Evolutionary conservation across 148 eudicot species (phyloP).

Genomic region (Rheum nobile): DNA sequence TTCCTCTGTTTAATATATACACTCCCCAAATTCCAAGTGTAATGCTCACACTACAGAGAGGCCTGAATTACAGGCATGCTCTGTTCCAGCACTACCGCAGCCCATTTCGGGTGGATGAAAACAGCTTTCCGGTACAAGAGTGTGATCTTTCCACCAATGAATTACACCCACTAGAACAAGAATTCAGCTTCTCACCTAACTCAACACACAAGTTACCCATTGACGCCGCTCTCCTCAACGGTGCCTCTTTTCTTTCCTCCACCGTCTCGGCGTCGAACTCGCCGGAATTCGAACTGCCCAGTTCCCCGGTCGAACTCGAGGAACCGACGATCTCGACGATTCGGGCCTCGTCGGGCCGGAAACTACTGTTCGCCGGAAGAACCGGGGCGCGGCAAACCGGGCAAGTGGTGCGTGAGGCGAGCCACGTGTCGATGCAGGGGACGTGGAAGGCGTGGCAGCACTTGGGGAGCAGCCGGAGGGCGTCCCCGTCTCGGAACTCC

Average conservation of each 20-base stretch:
- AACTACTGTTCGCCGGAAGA: neutral
- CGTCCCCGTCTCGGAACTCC: neutral
- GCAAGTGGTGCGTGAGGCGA: neutral
- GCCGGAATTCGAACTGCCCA: neutral
- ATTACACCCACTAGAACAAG: neutral
- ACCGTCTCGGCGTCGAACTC: neutral
- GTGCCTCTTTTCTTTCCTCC: neutral
- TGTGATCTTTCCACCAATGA: neutral
- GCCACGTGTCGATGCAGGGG: neutral
- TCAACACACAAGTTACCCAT: constrained; percentile 3
- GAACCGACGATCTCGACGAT: neutral
- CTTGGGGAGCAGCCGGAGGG: neutral
- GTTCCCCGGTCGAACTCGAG: neutral
- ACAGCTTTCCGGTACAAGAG: neutral
- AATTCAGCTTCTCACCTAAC: neutral
- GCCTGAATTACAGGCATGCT: too few species aligned
- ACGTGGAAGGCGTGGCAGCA: constrained; percentile 6
- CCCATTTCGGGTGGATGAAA: neutral
- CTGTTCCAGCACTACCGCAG: neutral
- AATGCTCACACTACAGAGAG: neutral
- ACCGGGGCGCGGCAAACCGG: neutral
- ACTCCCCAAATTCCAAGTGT: neutral
- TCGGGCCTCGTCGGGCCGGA: neutral
- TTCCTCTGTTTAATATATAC: too few species aligned
- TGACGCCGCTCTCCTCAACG: neutral